Evolutionary conservation across 2,329 filamentous ascomycete genomes (phyloP).

Genomic region (Epichloe baconii): DNA sequence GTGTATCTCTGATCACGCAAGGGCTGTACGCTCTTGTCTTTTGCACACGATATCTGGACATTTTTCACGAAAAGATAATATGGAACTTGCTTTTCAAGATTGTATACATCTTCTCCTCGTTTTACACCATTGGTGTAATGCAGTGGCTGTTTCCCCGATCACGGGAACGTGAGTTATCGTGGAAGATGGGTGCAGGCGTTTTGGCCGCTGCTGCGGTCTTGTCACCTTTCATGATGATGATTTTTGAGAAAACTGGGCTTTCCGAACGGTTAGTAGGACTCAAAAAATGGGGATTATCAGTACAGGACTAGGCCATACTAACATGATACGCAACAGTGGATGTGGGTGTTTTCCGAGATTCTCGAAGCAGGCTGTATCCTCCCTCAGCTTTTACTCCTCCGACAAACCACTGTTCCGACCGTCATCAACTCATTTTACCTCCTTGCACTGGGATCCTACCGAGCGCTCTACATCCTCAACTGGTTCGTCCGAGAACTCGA

Average conservation of each 20-base stretch:
- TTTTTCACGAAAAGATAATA: constrained; percentile 44
- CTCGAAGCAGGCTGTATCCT: constrained; percentile 86
- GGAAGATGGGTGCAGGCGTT: constrained; percentile 70
- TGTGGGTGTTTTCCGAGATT: constrained; percentile 82
- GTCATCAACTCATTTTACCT: constrained; percentile 97
- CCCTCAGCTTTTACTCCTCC: constrained; percentile 79
- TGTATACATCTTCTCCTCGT: constrained; percentile 71
- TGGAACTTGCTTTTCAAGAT: constrained; percentile 82
- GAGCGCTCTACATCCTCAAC: constrained; percentile 79
- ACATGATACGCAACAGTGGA: constrained; percentile 39
- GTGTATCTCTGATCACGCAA: constrained; percentile 86
- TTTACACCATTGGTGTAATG: constrained; percentile 84
- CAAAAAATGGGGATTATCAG: background rate
- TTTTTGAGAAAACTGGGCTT: constrained; percentile 45
- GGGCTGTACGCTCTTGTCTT: constrained; percentile 80
- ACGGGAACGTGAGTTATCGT: constrained; percentile 82
- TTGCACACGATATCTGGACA: constrained; percentile 71
- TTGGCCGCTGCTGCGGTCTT: constrained; percentile 51
- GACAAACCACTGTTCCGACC: constrained; percentile 89
- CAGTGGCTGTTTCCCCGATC: constrained; percentile 74
- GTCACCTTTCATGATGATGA: constrained; percentile 59
- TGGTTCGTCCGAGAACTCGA: constrained; percentile 66
- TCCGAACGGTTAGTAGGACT: constrained; percentile 30
- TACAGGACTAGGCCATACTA: background rate
- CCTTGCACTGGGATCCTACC: constrained; percentile 73